These are phyloP conservation scores for Fagus sylvatica DNA, from an alignment of 306 rosid species.

Conservation along the genomic window DNA sequence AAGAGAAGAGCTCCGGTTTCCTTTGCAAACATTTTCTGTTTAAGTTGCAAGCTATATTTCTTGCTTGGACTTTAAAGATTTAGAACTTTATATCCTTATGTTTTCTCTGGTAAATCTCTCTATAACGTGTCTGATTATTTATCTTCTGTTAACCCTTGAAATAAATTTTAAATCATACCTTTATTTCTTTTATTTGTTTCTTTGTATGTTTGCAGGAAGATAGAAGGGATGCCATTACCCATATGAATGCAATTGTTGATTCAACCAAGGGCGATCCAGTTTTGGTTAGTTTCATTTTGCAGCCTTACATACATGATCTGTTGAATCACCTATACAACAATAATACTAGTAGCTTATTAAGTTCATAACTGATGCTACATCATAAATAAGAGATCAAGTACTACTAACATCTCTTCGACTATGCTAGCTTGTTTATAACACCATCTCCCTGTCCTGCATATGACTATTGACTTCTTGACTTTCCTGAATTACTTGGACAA, in stretches of 20 bases:
- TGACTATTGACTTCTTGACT: slow-evolving; percentile 8
- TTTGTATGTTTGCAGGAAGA: slow-evolving; percentile 62
- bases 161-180: slow-evolving; percentile 9
- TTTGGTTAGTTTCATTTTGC: slow-evolving; percentile 55
- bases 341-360: slow-evolving; percentile 1
- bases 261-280: slow-evolving; percentile 58
- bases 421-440: slow-evolving; percentile 12
- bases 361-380: slow-evolving; percentile 9
- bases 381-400: slow-evolving; percentile 12
- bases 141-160: neutral
- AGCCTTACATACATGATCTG: slow-evolving; percentile 8
- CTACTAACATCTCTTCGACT: neutral
- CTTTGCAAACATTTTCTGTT: neutral
- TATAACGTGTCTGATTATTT: slow-evolving; percentile 6
- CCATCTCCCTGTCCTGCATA: slow-evolving; percentile 19
- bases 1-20: neutral
- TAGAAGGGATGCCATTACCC: slow-evolving; percentile 57
- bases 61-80: neutral
- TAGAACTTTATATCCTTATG: slow-evolving; percentile 8
- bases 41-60: slow-evolving; percentile 5
- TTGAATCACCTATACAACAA: neutral
- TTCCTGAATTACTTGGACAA: slow-evolving; percentile 11
- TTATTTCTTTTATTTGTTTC: slow-evolving; percentile 10
- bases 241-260: slow-evolving; percentile 51
- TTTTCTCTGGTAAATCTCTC: neutral